These are phyloP conservation scores for Wallacemonas sp. DNA, from an alignment of 208 protist species.

Conservation along the genomic window DNA sequence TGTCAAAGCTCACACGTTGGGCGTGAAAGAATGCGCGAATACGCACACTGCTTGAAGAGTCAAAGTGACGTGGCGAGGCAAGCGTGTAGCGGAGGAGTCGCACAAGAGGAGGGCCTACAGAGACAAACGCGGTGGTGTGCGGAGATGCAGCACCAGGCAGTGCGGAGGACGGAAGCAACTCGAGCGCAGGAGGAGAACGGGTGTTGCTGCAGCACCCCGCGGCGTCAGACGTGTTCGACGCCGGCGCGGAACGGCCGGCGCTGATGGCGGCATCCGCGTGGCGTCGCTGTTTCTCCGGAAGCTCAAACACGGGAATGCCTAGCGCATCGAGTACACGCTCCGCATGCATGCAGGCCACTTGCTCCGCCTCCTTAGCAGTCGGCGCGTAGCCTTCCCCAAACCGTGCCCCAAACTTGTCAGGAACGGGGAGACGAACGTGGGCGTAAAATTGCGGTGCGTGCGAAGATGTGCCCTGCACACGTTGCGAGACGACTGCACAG, in stretches of 20 bases:
- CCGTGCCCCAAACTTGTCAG: conserved; percentile 60
- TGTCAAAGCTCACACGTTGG: conserved; percentile 35
- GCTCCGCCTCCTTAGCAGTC: conserved; percentile 71
- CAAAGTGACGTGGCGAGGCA: conserved; percentile 65
- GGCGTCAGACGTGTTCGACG: conserved; percentile 7
- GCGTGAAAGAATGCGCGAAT: conserved; percentile 57
- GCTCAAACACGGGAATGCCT: conserved; percentile 77
- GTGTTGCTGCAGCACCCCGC: too few relatives aligned
- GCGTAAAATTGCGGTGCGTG: conserved; percentile 51
- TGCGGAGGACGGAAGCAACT: conserved; percentile 44
- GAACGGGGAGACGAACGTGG: conserved; percentile 64
- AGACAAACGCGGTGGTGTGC: not conserved
- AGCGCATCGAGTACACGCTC: conserved; percentile 83
- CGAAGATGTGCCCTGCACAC: not conserved
- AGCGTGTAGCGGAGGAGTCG: conserved; percentile 49
- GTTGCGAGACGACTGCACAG: not conserved
- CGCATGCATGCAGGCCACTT: conserved; percentile 82
- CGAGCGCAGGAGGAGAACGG: conserved; percentile 18
- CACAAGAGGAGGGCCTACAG: not conserved
- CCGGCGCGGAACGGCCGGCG: conserved; percentile 65
- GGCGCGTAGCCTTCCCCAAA: conserved; percentile 78
- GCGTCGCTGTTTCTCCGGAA: conserved; percentile 74
- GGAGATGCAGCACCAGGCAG: conserved; percentile 16
- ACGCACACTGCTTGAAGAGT: conserved; percentile 44
- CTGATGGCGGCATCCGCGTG: conserved; percentile 71